Percentiles rank a stretch among this genome's conserved stretches.
These are phyloP conservation scores for Dioscorea cayenensis DNA, from an alignment of 116 monocot genomes.

Conservation along the genomic window DNA sequence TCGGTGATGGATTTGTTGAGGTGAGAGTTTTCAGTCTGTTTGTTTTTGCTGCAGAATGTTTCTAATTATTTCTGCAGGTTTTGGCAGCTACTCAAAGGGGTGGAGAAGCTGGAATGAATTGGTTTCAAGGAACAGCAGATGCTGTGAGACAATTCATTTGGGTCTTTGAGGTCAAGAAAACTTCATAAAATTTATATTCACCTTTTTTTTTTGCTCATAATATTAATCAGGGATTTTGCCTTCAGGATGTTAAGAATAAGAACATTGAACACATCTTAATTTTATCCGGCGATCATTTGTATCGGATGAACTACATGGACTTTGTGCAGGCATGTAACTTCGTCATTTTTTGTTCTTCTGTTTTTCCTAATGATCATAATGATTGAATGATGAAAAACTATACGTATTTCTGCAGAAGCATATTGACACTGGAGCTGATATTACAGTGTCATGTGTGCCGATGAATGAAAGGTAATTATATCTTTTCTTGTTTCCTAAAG, in stretches of 20 bases:
- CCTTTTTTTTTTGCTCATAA: no score
- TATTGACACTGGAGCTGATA: slow-evolving; percentile 72
- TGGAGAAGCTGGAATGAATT: slow-evolving; percentile 45
- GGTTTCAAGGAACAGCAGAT: slow-evolving; percentile 66
- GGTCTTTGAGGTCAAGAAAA: slow-evolving; percentile 36
- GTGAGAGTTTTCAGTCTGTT: slow-evolving; percentile 13
- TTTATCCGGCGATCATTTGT: slow-evolving; percentile 79
- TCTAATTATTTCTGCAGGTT: slow-evolving; percentile 12
- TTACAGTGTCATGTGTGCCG: slow-evolving; percentile 80
- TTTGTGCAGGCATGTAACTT: slow-evolving; percentile 53
- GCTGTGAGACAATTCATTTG: slow-evolving; percentile 61
- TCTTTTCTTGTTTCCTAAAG: background rate
- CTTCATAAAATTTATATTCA: no score
- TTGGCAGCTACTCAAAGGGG: slow-evolving; percentile 46
- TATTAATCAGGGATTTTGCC: background rate
- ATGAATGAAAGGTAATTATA: slow-evolving; percentile 41
- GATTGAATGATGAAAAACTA: background rate
- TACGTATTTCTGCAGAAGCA: slow-evolving; percentile 57
- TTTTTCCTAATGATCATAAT: background rate
- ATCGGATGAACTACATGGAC: slow-evolving; percentile 90
- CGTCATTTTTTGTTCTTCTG: background rate
- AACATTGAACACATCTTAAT: slow-evolving; percentile 68
- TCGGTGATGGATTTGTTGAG: slow-evolving; percentile 74
- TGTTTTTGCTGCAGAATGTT: background rate
- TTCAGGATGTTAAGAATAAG: slow-evolving; percentile 60